Percentiles rank a stretch among this genome's conserved stretches.
These are phyloP conservation scores for Tulasnella sp. DNA, from an alignment of 768 basidiomycete genomes.

Conservation along the genomic window DNA sequence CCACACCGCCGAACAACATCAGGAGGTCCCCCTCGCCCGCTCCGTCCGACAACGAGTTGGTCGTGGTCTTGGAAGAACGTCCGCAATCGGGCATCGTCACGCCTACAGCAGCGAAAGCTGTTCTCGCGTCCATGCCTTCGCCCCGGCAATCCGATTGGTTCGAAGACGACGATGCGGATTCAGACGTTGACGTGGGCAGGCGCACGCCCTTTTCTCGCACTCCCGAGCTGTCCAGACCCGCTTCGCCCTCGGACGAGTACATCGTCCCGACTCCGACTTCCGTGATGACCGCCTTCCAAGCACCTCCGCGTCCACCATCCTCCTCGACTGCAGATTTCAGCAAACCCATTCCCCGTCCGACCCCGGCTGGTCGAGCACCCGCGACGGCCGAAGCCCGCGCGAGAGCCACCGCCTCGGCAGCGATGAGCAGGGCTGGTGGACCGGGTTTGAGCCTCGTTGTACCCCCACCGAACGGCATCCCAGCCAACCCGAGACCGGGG, in stretches of 20 bases:
- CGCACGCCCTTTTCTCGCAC: neutral
- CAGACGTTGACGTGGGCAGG: neutral
- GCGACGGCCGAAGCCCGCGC: neutral
- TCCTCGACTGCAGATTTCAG: neutral
- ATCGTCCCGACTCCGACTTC: neutral
- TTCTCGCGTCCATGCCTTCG: neutral
- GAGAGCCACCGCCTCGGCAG: neutral
- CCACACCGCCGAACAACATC: neutral
- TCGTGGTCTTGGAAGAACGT: neutral
- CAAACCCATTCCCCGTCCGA: neutral
- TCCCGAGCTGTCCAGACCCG: neutral
- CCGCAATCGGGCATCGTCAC: neutral
- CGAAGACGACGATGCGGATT: constrained; percentile 10
- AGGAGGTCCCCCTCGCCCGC: neutral
- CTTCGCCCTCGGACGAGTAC: neutral
- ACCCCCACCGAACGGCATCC: neutral
- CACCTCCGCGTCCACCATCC: neutral
- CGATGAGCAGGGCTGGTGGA: neutral
- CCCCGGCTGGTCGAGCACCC: neutral
- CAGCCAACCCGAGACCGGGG: neutral
- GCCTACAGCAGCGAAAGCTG: neutral
- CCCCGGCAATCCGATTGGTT: constrained; percentile 15
- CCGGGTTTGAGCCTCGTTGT: neutral
- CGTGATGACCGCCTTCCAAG: neutral
- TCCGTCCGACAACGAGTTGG: neutral